These are phyloP conservation scores for Rasamsonia emersonii DNA, from an alignment of 2,329 filamentous ascomycete genomes.

Conservation along the genomic window DNA sequence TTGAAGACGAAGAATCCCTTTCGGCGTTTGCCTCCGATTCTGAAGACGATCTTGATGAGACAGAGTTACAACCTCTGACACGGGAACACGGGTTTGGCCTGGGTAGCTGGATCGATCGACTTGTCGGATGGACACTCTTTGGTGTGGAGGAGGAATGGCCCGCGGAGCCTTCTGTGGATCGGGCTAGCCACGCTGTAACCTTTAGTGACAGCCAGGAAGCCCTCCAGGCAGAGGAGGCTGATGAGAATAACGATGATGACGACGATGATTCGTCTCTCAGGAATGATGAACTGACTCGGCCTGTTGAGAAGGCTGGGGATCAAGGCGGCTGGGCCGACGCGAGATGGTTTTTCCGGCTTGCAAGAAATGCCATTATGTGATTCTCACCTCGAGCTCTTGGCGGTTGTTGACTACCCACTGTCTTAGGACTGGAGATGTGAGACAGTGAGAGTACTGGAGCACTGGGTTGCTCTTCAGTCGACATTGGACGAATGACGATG, in stretches of 20 bases:
- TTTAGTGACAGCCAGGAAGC: constrained; percentile 14
- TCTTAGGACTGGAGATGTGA: no score
- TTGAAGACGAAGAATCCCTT: constrained; percentile 11
- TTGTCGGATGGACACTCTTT: constrained; percentile 52
- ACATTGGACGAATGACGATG: no score
- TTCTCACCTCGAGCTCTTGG: not conserved
- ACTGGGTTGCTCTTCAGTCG: no score
- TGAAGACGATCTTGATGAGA: constrained; percentile 41
- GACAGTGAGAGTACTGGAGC: no score
- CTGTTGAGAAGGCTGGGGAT: constrained; percentile 27
- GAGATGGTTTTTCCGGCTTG: constrained; percentile 49
- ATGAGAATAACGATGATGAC: constrained; percentile 16
- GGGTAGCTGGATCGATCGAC: constrained; percentile 48
- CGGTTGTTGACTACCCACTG: no score
- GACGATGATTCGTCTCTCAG: constrained; percentile 18
- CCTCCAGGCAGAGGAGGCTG: constrained; percentile 2
- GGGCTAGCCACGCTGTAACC: not conserved
- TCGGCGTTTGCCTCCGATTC: constrained; percentile 19
- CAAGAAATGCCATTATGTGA: constrained; percentile 29
- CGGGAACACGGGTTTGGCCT: constrained; percentile 46
- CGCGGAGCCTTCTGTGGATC: constrained; percentile 2
- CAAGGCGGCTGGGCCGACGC: constrained; percentile 50
- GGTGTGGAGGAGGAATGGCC: constrained; percentile 42
- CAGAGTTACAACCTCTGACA: constrained; percentile 45
- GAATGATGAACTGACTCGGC: constrained; percentile 19